These are phyloP conservation scores for Teratosphaeria zuluensis DNA, from an alignment of 2,329 filamentous ascomycete species.

Conservation along the genomic window DNA sequence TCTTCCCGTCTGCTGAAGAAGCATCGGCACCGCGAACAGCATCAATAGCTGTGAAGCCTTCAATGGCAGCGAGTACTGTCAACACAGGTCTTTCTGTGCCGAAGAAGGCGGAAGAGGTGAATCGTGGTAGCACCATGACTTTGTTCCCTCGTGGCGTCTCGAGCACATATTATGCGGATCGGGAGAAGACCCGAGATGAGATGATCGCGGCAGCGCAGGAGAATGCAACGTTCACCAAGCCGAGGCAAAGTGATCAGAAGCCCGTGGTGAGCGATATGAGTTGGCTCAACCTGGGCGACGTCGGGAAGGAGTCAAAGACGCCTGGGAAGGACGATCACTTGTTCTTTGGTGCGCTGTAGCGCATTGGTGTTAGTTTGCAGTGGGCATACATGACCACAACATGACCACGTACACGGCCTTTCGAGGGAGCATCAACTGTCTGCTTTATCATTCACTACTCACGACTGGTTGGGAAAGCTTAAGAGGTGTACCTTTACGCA, in stretches of 20 bases:
- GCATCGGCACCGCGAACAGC: neutral
- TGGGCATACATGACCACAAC: neutral
- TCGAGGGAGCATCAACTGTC: neutral
- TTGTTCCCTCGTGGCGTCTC: conserved; percentile 29
- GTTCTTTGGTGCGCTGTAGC: neutral
- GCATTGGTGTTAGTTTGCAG: neutral
- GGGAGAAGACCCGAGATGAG: conserved; percentile 22
- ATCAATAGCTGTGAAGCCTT: neutral
- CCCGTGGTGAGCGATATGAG: conserved; percentile 52
- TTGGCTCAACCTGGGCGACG: conserved; percentile 59
- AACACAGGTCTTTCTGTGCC: neutral
- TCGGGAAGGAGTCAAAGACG: neutral
- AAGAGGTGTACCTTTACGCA: no score
- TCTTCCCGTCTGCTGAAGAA: conserved; percentile 21
- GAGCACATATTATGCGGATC: conserved; percentile 20
- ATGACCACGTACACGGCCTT: neutral
- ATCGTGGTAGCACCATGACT: conserved; percentile 25
- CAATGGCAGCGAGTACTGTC: neutral
- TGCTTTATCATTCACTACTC: neutral
- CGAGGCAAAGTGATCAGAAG: conserved; percentile 32
- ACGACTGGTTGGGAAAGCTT: no score
- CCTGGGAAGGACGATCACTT: neutral
- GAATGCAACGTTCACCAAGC: neutral
- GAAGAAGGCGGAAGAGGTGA: conserved; percentile 8
- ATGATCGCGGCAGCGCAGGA: neutral